Conservation (phyloP, 1,139 yeast species). For the Geotrichum restrictum region DNA sequence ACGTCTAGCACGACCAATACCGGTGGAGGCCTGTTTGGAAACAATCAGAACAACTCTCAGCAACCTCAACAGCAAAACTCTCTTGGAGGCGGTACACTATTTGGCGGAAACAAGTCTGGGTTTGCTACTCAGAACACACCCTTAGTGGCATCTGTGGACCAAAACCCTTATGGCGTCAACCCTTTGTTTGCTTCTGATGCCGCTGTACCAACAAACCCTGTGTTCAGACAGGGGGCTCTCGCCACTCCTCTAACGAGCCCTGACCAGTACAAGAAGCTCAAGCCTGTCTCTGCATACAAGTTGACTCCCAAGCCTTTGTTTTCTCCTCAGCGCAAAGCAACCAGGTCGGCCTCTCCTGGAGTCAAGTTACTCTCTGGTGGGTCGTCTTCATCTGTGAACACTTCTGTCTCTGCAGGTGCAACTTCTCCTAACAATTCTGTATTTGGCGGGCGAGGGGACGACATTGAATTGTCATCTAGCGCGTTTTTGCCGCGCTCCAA, state of each 20-base stretch:
- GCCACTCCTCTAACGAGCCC: constrained; percentile 51
- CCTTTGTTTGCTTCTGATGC: constrained; percentile 52
- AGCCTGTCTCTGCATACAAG: constrained; percentile 60
- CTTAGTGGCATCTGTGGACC: constrained; percentile 47
- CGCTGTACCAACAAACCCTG: constrained; percentile 28
- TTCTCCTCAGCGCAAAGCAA: constrained; percentile 25
- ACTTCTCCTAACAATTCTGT: constrained; percentile 4
- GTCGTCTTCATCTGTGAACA: constrained; percentile 14
- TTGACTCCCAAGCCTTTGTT: constrained; percentile 50
- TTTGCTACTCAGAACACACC: neutral
- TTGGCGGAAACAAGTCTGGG: constrained; percentile 5
- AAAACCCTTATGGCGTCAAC: constrained; percentile 71
- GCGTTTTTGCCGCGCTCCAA: constrained; percentile 64
- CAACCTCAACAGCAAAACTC: constrained; percentile 19
- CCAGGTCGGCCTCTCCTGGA: constrained; percentile 6
- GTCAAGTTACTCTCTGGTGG: neutral
- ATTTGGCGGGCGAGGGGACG: constrained; percentile 50
- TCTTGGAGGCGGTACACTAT: constrained; percentile 20
- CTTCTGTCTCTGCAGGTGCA: constrained; percentile 3
- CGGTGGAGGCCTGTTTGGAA: constrained; percentile 44
- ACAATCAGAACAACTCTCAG: constrained; percentile 21
- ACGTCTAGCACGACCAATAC: constrained; percentile 23
- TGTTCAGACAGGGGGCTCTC: constrained; percentile 48
- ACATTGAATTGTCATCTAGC: constrained; percentile 65
- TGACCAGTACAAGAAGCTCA: constrained; percentile 47